phyloP scores from a whole-genome alignment of 164 flowering plant species.

The Umbilicus rupestris region DNA sequence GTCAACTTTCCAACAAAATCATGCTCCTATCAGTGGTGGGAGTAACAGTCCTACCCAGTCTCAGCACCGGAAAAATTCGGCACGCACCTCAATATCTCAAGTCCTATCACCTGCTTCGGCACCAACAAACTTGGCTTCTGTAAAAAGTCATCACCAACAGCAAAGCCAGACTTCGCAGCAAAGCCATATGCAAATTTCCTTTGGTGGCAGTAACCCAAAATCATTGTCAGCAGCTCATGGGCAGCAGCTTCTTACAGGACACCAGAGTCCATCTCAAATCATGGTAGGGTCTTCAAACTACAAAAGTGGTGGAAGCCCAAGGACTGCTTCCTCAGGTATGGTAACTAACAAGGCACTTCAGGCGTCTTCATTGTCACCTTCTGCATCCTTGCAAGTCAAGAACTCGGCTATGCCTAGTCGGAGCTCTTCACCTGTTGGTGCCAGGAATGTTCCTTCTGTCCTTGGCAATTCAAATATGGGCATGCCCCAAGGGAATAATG shows the following conservation, averaged over 20 bases:
- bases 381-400: constrained; percentile 32
- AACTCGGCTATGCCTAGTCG: constrained; percentile 34
- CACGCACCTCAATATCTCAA: constrained; percentile 31
- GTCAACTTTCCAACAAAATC: constrained; percentile 48
- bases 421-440: constrained; percentile 69
- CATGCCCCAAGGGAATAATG: constrained; percentile 22
- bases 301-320: constrained; percentile 68
- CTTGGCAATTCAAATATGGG: constrained; percentile 51
- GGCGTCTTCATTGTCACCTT: constrained; percentile 32
- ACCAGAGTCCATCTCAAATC: constrained; percentile 44
- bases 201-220: constrained; percentile 53
- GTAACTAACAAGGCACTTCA: constrained; percentile 42
- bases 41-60: constrained; percentile 29
- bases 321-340: constrained; percentile 33
- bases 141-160: constrained; percentile 52
- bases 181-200: constrained; percentile 67
- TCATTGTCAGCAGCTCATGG: constrained; percentile 25
- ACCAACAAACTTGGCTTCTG: constrained; percentile 32
- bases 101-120: constrained; percentile 29
- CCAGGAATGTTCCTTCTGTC: constrained; percentile 49
- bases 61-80: constrained; percentile 68
- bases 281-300: constrained; percentile 53
- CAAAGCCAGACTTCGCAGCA: constrained; percentile 38
- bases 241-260: constrained; percentile 25
- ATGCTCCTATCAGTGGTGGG: constrained; percentile 38